Evolutionary conservation across 768 basidiomycete genomes (phyloP).

Genomic region (Amyloporia xantha): DNA sequence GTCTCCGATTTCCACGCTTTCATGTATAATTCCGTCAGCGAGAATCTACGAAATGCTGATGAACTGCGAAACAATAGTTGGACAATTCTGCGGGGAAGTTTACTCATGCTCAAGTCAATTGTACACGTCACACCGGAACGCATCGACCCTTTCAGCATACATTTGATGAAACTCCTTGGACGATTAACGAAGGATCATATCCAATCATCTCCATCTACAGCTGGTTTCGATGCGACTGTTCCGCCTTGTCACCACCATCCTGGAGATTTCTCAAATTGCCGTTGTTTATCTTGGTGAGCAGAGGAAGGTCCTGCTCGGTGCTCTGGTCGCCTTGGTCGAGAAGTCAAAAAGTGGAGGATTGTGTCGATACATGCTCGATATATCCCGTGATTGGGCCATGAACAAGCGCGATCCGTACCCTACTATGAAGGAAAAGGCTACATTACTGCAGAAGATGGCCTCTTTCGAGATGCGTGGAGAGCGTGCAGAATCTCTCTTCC

Average conservation of each 20-base stretch:
- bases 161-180: conserved; percentile 77
- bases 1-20: conserved; percentile 74
- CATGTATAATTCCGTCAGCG: conserved; percentile 66
- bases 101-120: conserved; percentile 84
- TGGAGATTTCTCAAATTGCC: conserved; percentile 80
- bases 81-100: conserved; percentile 60
- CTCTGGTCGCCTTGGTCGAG: conserved; percentile 76
- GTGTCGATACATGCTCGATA: conserved; percentile 79
- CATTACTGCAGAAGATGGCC: conserved; percentile 81
- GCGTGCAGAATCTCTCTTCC: conserved; percentile 72
- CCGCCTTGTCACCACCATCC: conserved; percentile 66
- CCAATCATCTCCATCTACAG: conserved; percentile 39
- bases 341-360: conserved; percentile 78
- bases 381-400: conserved; percentile 87
- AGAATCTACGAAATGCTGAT: conserved; percentile 67
- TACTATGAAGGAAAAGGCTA: conserved; percentile 93
- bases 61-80: conserved; percentile 7
- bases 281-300: conserved; percentile 84
- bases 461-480: conserved; percentile 76
- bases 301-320: conserved; percentile 70
- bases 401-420: conserved; percentile 81
- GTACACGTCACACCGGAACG: conserved; percentile 76
- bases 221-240: conserved; percentile 52
- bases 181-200: conserved; percentile 88
- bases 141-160: conserved; percentile 69